A percentile compares a stretch with the other conserved stretches of the same genome.
Conservation (phyloP, 345 rosid genomes). For the Mangifera indica region DNA sequence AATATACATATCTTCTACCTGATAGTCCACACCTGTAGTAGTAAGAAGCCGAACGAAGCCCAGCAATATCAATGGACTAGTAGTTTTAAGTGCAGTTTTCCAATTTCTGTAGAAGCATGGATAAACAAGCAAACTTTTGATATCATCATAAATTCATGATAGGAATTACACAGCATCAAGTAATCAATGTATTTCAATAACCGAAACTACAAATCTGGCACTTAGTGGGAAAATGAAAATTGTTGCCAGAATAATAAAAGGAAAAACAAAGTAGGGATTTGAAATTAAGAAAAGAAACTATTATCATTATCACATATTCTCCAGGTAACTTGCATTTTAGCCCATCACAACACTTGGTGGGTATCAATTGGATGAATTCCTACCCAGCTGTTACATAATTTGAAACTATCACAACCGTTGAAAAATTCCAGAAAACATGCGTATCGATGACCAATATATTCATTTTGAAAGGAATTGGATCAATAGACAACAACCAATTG, state of each 20-base stretch:
- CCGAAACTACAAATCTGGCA: neutral
- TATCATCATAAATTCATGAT: neutral
- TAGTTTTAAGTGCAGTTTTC: constrained; percentile 53
- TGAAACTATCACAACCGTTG: neutral
- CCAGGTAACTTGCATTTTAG: neutral
- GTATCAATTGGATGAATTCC: neutral
- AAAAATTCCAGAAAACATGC: neutral
- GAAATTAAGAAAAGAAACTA: neutral
- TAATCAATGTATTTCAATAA: neutral
- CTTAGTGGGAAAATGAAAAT: neutral
- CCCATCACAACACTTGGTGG: neutral
- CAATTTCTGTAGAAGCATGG: constrained; percentile 45
- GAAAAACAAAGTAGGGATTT: neutral
- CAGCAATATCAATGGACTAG: constrained; percentile 60
- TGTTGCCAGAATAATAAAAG: neutral
- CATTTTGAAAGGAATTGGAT: too few species aligned
- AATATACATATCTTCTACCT: constrained; percentile 42
- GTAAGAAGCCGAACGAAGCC: constrained; percentile 76
- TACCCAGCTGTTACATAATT: neutral
- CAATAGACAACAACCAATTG: neutral
- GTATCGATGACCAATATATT: too few species aligned
- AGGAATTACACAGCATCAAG: neutral
- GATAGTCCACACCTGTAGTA: constrained; percentile 79
- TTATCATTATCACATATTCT: neutral
- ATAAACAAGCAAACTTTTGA: neutral